Evolutionary conservation across 495 filamentous ascomycete genomes (phyloP).

Genomic region (Trichoderma orchidacearum): DNA sequence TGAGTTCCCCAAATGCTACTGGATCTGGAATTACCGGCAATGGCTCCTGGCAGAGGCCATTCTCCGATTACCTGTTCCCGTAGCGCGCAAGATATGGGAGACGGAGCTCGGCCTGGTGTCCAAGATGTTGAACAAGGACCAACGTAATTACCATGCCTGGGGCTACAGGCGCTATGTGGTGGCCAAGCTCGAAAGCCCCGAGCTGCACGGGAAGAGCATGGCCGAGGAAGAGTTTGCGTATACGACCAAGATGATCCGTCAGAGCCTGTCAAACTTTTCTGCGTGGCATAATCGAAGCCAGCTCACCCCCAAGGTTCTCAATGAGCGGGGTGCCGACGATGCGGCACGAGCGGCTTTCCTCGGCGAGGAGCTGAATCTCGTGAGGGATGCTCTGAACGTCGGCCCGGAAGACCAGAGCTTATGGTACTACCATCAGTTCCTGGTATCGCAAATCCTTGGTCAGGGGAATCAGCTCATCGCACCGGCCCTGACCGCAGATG

Average conservation of each 20-base stretch:
- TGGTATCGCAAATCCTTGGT: conserved; percentile 48
- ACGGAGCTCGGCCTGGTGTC: conserved; percentile 65
- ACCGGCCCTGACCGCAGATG: conserved; percentile 43
- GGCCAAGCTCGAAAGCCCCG: conserved; percentile 45
- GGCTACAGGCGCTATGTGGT: conserved; percentile 75
- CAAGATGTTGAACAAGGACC: conserved; percentile 79
- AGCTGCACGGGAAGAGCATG: conserved; percentile 40
- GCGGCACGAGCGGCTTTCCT: conserved; percentile 51
- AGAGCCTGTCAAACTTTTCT: conserved; percentile 85
- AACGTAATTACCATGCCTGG: conserved; percentile 95
- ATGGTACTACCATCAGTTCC: conserved; percentile 89
- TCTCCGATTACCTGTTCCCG: conserved; percentile 35
- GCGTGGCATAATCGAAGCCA: conserved; percentile 88
- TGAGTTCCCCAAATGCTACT: conserved; percentile 93
- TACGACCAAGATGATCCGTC: conserved; percentile 72
- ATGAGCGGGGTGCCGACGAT: conserved; percentile 50
- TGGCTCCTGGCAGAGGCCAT: conserved; percentile 72
- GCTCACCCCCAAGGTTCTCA: conserved; percentile 62
- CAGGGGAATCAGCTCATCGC: conserved; percentile 38
- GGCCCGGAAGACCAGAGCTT: conserved; percentile 85
- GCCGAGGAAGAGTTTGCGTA: conserved; percentile 75
- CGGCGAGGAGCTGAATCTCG: conserved; percentile 55
- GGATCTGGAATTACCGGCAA: conserved; percentile 95
- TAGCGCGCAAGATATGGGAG: conserved; percentile 60
- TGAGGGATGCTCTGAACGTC: conserved; percentile 63